Evolutionary conservation across 2,329 filamentous ascomycete species (phyloP).

Genomic region (Amphichorda felina): DNA sequence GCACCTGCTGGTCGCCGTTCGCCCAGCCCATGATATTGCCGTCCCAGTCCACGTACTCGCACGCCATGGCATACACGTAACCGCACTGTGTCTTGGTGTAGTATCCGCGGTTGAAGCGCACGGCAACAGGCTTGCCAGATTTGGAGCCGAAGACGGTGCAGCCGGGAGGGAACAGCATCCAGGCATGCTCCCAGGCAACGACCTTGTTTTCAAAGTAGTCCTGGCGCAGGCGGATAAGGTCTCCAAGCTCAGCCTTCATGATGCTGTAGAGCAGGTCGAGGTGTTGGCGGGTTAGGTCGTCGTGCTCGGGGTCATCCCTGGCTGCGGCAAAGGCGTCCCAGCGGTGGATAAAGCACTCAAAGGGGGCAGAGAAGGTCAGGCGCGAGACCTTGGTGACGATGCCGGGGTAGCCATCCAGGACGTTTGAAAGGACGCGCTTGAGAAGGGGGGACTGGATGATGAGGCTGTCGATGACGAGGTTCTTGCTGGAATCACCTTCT

Average conservation of each 20-base stretch:
- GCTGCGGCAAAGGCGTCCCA: constrained; percentile 38
- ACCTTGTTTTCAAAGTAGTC: too few relatives aligned
- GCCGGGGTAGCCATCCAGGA: constrained; percentile 47
- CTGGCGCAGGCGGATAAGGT: too few relatives aligned
- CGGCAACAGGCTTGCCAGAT: too few relatives aligned
- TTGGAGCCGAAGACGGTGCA: too few relatives aligned
- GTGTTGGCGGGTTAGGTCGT: constrained; percentile 30
- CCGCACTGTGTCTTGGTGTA: too few relatives aligned
- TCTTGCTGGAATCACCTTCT: constrained; percentile 46
- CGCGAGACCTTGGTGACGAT: constrained; percentile 47
- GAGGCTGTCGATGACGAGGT: constrained; percentile 48
- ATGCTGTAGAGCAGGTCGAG: too few relatives aligned
- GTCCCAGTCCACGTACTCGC: constrained; percentile 33
- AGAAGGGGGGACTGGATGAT: constrained; percentile 51
- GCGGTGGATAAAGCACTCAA: constrained; percentile 53
- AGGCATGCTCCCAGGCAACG: too few relatives aligned
- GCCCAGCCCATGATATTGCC: constrained; percentile 32
- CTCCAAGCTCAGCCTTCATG: too few relatives aligned
- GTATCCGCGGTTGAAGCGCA: too few relatives aligned
- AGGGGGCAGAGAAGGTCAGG: constrained; percentile 48
- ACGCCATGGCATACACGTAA: constrained; percentile 23
- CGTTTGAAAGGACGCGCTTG: constrained; percentile 39
- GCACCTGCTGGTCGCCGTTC: constrained; percentile 20
- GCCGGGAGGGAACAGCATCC: too few relatives aligned
- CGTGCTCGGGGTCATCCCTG: constrained; percentile 25